Percentiles rank a stretch among this genome's conserved stretches.
Conservation (phyloP, 495 filamentous ascomycete genomes). For the Ramalina peruviana region DNA sequence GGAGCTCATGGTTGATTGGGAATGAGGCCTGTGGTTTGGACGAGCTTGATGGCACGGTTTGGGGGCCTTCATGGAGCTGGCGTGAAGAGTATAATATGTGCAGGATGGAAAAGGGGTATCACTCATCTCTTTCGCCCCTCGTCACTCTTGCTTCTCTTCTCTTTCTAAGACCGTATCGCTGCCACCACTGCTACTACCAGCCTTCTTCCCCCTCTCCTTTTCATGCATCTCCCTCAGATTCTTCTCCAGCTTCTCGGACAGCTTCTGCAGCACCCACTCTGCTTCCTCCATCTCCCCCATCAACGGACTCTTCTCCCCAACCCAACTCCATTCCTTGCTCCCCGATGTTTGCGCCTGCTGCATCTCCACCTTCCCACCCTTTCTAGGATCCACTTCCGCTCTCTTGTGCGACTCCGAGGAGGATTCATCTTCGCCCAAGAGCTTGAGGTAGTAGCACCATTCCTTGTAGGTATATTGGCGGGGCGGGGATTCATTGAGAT, state of each 20-base stretch:
- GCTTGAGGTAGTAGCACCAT: constrained; percentile 66
- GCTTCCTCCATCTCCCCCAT: constrained; percentile 61
- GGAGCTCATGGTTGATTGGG: no score
- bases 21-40: no score
- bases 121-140: no score
- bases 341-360: constrained; percentile 23
- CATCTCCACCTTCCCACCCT: constrained; percentile 19
- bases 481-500: constrained; percentile 43
- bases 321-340: constrained; percentile 55
- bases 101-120: no score
- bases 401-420: constrained; percentile 16
- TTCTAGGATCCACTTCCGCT: constrained; percentile 11
- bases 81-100: no score
- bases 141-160: background rate
- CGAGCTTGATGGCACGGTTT: no score
- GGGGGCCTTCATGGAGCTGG: no score
- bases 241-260: constrained; percentile 39
- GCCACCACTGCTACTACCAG: background rate
- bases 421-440: constrained; percentile 59
- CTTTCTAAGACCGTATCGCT: background rate
- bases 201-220: constrained; percentile 5
- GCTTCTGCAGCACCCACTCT: constrained; percentile 64
- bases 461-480: constrained; percentile 65
- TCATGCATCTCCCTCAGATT: constrained; percentile 32
- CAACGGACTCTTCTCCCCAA: constrained; percentile 55